These are phyloP conservation scores for Myochromella boudieri DNA, from an alignment of 768 basidiomycete genomes.

Conservation along the genomic window DNA sequence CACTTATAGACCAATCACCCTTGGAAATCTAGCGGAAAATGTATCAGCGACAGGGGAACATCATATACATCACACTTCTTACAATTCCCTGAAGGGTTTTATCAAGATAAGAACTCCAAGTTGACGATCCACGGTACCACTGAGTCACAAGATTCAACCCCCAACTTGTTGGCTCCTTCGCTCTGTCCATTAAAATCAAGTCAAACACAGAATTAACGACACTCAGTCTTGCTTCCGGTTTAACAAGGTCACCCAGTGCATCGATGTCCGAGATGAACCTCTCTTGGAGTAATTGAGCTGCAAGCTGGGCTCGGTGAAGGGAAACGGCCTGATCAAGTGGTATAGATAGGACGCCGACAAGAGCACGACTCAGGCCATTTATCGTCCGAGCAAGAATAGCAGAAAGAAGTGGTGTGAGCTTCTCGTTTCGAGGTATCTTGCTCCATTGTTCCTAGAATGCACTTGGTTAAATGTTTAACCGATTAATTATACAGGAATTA, in stretches of 20 bases:
- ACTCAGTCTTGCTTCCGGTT: conserved; percentile 34
- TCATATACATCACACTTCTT: conserved; percentile 17
- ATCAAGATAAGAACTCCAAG: conserved; percentile 45
- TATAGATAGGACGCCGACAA: conserved; percentile 17
- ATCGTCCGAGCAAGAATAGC: conserved; percentile 51
- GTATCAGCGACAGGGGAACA: conserved; percentile 4
- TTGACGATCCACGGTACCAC: conserved; percentile 39
- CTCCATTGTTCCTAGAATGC: conserved; percentile 50
- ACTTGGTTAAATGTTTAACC: neutral
- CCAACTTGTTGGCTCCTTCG: conserved; percentile 28
- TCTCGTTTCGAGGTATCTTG: conserved; percentile 17
- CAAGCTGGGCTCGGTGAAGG: conserved; percentile 24
- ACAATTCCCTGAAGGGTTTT: conserved; percentile 40
- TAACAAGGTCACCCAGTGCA: conserved; percentile 27
- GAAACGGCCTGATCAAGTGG: conserved; percentile 18
- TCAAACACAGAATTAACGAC: conserved; percentile 46
- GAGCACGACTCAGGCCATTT: conserved; percentile 27
- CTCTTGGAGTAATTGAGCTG: conserved; percentile 39
- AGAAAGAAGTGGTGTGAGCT: conserved; percentile 46
- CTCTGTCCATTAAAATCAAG: conserved; percentile 27
- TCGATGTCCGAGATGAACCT: conserved; percentile 51
- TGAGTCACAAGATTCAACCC: conserved; percentile 26
- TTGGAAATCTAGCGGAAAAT: conserved; percentile 31
- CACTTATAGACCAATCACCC: conserved; percentile 41
- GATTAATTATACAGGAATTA: conserved; percentile 20